Evolutionary conservation across 495 filamentous ascomycete species (phyloP).

Genomic region (Podospora australis): DNA sequence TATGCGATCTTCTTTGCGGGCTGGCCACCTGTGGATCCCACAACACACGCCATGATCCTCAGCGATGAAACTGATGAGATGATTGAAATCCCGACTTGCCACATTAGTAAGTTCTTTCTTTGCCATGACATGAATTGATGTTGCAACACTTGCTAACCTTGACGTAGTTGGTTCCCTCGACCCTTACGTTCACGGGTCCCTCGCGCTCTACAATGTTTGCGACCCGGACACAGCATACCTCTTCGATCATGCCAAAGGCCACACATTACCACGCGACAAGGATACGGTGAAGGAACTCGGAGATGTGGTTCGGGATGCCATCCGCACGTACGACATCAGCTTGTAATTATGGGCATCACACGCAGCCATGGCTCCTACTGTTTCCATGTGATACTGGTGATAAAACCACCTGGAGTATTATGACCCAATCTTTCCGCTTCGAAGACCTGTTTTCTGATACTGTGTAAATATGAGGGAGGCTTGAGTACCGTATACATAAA

Average conservation of each 20-base stretch:
- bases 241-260: slow-evolving; percentile 55
- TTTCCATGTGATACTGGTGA: no score
- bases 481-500: no score
- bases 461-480: no score
- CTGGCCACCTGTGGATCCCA: slow-evolving; percentile 49
- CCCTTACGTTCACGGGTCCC: slow-evolving; percentile 48
- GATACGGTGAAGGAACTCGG: slow-evolving; percentile 45
- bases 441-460: no score
- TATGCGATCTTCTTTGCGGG: slow-evolving; percentile 52
- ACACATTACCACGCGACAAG: slow-evolving; percentile 48
- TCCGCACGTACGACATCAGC: slow-evolving; percentile 21
- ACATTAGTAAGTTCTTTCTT: slow-evolving; percentile 43
- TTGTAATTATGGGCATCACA: slow-evolving; percentile 3
- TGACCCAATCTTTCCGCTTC: no score
- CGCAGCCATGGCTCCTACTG: no score
- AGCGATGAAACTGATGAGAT: slow-evolving; percentile 47
- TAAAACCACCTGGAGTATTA: no score
- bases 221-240: slow-evolving; percentile 49
- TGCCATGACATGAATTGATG: neutral
- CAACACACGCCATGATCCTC: slow-evolving; percentile 39
- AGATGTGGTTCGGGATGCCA: slow-evolving; percentile 38
- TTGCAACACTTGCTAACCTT: neutral
- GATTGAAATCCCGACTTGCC: slow-evolving; percentile 51
- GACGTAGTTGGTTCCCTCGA: slow-evolving; percentile 48
- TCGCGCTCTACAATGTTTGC: slow-evolving; percentile 55